phyloP scores from a whole-genome alignment of 192 early-diverging fungal species.

The Coemansia sp. region DNA sequence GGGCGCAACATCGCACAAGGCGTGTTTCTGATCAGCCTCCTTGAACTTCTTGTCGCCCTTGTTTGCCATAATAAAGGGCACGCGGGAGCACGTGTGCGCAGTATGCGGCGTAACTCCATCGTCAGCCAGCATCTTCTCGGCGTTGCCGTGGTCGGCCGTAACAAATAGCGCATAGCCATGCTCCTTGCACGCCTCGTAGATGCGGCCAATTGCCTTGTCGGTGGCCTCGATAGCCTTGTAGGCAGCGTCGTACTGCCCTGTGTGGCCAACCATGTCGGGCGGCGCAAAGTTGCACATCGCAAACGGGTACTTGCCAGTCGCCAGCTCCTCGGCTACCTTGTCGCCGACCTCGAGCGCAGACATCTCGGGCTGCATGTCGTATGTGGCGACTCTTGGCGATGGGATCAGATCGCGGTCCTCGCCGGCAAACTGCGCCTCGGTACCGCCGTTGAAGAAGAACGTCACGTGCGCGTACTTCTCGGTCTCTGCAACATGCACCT shows the following conservation, averaged over 20 bases:
- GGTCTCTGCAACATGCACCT: conserved; percentile 98
- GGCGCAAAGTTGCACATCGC: conserved; percentile 99
- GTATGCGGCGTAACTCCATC: conserved; percentile 89
- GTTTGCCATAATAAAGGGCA: conserved; percentile 87
- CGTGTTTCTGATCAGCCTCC: conserved; percentile 58
- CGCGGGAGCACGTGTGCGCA: conserved; percentile 87
- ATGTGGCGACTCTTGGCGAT: conserved; percentile 96
- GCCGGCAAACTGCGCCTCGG: conserved; percentile 82
- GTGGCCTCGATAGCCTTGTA: conserved; percentile 90
- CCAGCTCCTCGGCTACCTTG: conserved; percentile 83
- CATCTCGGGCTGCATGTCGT: conserved; percentile 97
- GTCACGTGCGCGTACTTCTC: conserved; percentile 99
- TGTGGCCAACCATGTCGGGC: conserved; percentile 98
- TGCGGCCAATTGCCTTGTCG: conserved; percentile 90
- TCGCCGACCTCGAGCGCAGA: conserved; percentile 83
- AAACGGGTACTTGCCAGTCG: conserved; percentile 78
- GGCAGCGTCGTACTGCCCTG: conserved; percentile 91
- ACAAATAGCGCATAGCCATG: conserved; percentile 90
- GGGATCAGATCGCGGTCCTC: conserved; percentile 91
- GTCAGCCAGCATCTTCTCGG: conserved; percentile 94
- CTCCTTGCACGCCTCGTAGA: conserved; percentile 89
- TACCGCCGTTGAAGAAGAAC: conserved; percentile 99
- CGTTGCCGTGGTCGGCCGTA: conserved; percentile 99
- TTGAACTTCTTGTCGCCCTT: conserved; percentile 56
- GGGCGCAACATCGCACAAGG: conserved; percentile 95